Conservation (phyloP, 345 rosid species). For the Firmiana major region DNA sequence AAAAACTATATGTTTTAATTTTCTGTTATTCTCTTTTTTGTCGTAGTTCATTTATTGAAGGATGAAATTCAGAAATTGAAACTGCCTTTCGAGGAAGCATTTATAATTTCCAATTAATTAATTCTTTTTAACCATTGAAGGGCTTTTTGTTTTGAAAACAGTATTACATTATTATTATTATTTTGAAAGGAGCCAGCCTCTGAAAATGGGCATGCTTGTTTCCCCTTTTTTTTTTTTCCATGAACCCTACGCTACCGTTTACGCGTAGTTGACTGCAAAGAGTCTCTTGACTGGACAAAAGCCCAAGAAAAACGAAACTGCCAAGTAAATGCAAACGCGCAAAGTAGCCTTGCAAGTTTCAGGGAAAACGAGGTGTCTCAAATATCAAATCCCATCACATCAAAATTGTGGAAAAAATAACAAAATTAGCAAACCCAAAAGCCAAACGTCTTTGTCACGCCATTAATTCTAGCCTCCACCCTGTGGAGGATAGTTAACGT, state of each 20-base stretch:
- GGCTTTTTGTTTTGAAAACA: too few species aligned
- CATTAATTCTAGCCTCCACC: neutral
- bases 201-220: neutral
- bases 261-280: neutral
- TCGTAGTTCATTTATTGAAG: too few species aligned
- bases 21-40: neutral
- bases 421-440: neutral
- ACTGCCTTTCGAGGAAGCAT: too few species aligned
- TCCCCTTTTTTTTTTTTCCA: neutral
- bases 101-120: too few species aligned
- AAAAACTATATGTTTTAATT: neutral
- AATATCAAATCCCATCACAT: neutral
- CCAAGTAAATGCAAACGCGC: neutral
- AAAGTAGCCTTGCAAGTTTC: neutral
- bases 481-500: neutral
- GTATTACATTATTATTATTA: too few species aligned
- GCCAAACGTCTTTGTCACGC: neutral
- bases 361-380: constrained; percentile 6
- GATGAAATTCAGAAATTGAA: too few species aligned
- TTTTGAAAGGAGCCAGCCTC: neutral
- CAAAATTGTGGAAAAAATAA: neutral
- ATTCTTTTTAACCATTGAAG: too few species aligned
- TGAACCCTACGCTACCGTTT: neutral
- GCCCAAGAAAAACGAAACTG: neutral
- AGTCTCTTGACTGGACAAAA: neutral